phyloP scores from a whole-genome alignment of 495 filamentous ascomycete species.

The Xanthoparmelia taractica region DNA sequence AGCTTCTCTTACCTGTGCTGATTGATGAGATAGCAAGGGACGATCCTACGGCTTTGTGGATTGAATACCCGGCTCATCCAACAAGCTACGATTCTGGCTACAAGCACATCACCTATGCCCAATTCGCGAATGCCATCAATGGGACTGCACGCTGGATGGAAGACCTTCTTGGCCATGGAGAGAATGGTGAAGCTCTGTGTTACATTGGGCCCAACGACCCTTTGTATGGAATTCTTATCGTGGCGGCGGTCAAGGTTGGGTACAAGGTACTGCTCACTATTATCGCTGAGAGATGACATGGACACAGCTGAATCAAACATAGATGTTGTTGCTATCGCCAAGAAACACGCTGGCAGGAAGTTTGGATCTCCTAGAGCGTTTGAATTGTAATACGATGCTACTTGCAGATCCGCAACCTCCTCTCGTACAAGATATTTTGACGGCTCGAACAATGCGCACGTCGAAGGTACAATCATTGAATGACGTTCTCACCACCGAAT shows the following conservation, averaged over 20 bases:
- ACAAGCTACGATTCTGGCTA: constrained; percentile 45
- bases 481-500: not conserved
- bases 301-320: not conserved
- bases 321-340: not conserved
- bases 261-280: too few species aligned
- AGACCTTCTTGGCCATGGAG: constrained; percentile 29
- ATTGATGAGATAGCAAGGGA: too few species aligned
- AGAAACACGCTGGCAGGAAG: too few species aligned
- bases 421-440: too few species aligned
- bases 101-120: constrained; percentile 43
- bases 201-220: constrained; percentile 39
- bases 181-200: constrained; percentile 27
- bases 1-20: too few species aligned
- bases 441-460: constrained; percentile 20
- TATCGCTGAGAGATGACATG: too few species aligned
- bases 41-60: too few species aligned
- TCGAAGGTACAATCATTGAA: constrained; percentile 8
- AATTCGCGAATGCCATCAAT: constrained; percentile 49
- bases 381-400: too few species aligned
- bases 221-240: constrained; percentile 35
- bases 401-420: too few species aligned
- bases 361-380: too few species aligned
- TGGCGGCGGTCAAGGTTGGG: constrained; percentile 35
- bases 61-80: constrained; percentile 37
- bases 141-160: constrained; percentile 43